Percentiles rank a stretch among this genome's conserved stretches.
Evolutionary conservation across 345 rosid species (phyloP).

Genomic region (Conringia planisiliqua): DNA sequence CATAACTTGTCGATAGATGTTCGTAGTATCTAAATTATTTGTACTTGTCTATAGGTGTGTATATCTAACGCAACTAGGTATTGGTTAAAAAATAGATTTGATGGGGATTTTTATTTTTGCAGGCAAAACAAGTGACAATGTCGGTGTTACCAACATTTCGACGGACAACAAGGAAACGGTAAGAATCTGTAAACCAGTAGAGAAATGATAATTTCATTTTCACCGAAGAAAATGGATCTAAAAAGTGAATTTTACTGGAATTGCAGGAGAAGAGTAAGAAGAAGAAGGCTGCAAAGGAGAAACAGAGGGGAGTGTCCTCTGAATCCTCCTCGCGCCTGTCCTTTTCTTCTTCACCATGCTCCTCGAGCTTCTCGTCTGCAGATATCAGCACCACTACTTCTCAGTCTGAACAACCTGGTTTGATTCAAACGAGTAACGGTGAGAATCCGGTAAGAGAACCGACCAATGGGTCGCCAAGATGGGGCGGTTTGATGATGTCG

Average conservation of each 20-base stretch:
- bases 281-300: slow-evolving; percentile 49
- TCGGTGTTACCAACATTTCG: slow-evolving; percentile 34
- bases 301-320: slow-evolving; percentile 47
- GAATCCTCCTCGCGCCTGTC: slow-evolving; percentile 65
- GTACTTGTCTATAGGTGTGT: neutral
- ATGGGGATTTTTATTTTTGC: neutral
- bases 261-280: slow-evolving; percentile 59
- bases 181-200: slow-evolving; percentile 26
- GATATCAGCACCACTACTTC: slow-evolving; percentile 52
- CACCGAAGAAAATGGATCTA: neutral
- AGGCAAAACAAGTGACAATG: slow-evolving; percentile 51
- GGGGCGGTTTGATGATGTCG: slow-evolving; percentile 38
- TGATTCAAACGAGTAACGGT: slow-evolving; percentile 30
- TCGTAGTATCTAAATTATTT: neutral
- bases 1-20: slow-evolving; percentile 19
- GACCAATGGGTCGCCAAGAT: slow-evolving; percentile 32
- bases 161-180: slow-evolving; percentile 43
- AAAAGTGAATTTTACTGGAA: slow-evolving; percentile 2
- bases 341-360: slow-evolving; percentile 69
- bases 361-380: slow-evolving; percentile 68
- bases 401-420: slow-evolving; percentile 43
- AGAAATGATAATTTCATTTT: neutral
- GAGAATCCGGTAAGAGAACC: slow-evolving; percentile 26
- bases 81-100: slow-evolving; percentile 10
- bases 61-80: neutral